Base-by-base conservation (phyloP, 2,329 filamentous ascomycete species). In the Neonectria sp. region DNA sequence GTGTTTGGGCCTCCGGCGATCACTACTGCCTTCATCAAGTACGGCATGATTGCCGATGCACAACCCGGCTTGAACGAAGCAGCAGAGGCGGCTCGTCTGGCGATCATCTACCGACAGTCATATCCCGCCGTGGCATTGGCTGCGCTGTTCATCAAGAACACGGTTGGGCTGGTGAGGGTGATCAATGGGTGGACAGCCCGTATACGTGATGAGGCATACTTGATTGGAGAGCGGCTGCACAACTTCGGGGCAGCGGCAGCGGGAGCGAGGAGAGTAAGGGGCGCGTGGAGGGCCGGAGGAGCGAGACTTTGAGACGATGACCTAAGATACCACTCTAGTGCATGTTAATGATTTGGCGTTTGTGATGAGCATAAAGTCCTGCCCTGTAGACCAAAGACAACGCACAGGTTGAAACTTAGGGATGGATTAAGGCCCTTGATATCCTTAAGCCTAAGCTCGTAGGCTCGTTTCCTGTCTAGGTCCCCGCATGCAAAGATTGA, bases 141-240 rank as follows among this genome's bases (percentile, higher is more conserved):
- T 25, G 83, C 86, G 3, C 73, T 88, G 6, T 75, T 80, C 4
- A 74, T 84, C 4, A 79, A 73, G 62, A 79, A 86, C 33, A 78
- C 82, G 2, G 76, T 88, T 76, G 86, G 87, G 12, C 77, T 91
- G n/a, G 76, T 88, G 9, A 82, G 87, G 52, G 87, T 94, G 59
- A 87, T 96, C 58, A 88, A 89, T 53, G 84, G 89, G 24, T 98
- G 95, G 95, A 90, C 93, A 74, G 86, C 91, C 64, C 89, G 92
- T 65, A 94, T 99, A 53, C 87, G 94, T 45, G 97, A 99, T 79
- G 97, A 99, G 81, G 95, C 97, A 0, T 99, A 99, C 79, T 84
- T 99, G 51, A 96, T 98, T 77, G 96, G 96, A 2, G 95, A 99
- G 83, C 85, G 95, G 67, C 82, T 99, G 76, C 97, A 99, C 82